These are phyloP conservation scores for Elymus sibiricus DNA, from an alignment of 176 grass and related monocot species.

Conservation along the genomic window DNA sequence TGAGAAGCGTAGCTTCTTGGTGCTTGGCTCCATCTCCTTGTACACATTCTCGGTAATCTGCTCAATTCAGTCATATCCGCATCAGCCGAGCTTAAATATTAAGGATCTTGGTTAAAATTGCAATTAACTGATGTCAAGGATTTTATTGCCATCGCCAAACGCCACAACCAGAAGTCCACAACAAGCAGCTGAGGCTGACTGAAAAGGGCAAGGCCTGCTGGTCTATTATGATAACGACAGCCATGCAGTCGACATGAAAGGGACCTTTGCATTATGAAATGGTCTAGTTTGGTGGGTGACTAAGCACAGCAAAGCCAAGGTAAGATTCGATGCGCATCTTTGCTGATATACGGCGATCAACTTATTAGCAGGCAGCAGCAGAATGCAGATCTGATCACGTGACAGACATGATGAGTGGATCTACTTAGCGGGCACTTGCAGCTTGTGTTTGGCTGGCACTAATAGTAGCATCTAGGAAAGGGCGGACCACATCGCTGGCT, in stretches of 20 bases:
- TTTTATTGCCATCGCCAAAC: neutral
- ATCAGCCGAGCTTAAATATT: no score
- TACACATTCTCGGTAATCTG: conserved; percentile 76
- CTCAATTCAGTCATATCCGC: neutral
- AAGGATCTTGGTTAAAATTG: neutral
- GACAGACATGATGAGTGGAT: conserved; percentile 2
- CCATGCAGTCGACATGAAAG: neutral
- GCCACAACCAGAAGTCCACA: neutral
- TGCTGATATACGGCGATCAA: neutral
- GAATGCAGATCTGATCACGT: conserved; percentile 18
- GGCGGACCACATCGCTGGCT: conserved; percentile 2
- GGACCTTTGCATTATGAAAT: neutral
- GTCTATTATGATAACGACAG: neutral
- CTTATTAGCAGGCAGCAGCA: neutral
- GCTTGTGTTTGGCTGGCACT: neutral
- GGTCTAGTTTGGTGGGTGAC: neutral
- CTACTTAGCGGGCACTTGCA: neutral
- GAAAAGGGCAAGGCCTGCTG: neutral
- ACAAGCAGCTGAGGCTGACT: neutral
- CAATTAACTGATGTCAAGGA: neutral
- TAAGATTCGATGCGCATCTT: conserved; percentile 16
- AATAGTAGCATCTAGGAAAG: neutral
- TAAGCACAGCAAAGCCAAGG: neutral
- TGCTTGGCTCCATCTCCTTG: conserved; percentile 34
- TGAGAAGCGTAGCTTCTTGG: conserved; percentile 59